phyloP scores from a whole-genome alignment of 805 yeast genomes.

The Blastobotrys mokoenaii region DNA sequence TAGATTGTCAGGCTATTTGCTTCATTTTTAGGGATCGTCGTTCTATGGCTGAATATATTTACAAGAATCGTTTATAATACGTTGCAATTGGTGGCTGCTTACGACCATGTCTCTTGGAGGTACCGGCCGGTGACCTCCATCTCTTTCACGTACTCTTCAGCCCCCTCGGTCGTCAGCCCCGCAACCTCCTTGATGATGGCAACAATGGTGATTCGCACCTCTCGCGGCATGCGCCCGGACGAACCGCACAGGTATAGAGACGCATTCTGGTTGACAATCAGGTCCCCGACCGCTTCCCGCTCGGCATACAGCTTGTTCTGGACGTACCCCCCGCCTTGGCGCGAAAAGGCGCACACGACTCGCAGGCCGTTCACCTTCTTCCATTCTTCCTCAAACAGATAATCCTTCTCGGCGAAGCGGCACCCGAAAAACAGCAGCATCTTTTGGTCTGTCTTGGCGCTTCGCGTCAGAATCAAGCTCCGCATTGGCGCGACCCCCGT shows the following conservation, averaged over 20 bases:
- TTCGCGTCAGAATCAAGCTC: conserved; percentile 43
- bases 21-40: too few species aligned
- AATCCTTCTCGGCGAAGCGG: conserved; percentile 59
- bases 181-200: conserved; percentile 44
- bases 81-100: conserved; percentile 11
- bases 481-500: conserved; percentile 96
- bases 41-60: too few species aligned
- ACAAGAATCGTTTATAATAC: too few species aligned
- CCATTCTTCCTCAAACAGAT: conserved; percentile 53
- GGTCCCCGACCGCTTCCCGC: conserved; percentile 40
- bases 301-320: conserved; percentile 61
- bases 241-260: conserved; percentile 82
- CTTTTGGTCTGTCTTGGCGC: conserved; percentile 5
- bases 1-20: too few species aligned
- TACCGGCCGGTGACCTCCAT: conserved; percentile 63
- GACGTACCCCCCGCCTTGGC: conserved; percentile 53
- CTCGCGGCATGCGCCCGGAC: conserved; percentile 88
- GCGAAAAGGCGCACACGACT: conserved; percentile 37
- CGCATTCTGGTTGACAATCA: conserved; percentile 49
- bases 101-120: conserved; percentile 82
- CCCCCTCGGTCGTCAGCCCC: conserved; percentile 33
- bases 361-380: conserved; percentile 31
- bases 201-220: conserved; percentile 71
- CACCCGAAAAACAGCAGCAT: conserved; percentile 68
- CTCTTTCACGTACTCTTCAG: conserved; percentile 34